These are phyloP conservation scores for Parasitella parasitica DNA, from an alignment of 371 early-diverging fungal species.

Conservation along the genomic window DNA sequence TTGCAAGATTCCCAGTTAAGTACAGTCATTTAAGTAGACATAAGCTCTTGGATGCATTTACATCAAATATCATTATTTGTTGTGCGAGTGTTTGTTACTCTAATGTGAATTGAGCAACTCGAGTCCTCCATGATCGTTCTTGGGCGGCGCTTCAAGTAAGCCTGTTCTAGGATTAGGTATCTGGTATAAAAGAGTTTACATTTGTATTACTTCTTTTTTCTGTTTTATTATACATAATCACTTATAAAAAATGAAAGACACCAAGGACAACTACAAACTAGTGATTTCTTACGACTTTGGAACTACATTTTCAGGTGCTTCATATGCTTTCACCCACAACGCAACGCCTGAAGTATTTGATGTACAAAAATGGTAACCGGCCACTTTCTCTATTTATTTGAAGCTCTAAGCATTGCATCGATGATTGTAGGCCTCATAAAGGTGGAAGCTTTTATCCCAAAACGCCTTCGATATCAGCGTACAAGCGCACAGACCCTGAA, in stretches of 20 bases:
- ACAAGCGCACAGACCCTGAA: conserved; percentile 34
- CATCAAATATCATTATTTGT: no score
- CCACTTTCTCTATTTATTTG: not conserved
- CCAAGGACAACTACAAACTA: conserved; percentile 38
- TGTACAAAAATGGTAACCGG: conserved; percentile 51
- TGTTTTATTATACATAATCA: not conserved
- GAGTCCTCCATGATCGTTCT: not conserved
- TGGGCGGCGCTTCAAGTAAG: not conserved
- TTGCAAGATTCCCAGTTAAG: not conserved
- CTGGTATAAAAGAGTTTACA: no score
- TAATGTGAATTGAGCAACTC: not conserved
- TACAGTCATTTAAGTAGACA: no score
- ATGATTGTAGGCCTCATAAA: conserved; percentile 49
- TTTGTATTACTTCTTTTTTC: no score
- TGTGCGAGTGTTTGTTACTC: not conserved
- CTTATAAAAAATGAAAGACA: not conserved
- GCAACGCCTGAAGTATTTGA: conserved; percentile 50
- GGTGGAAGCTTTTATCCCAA: conserved; percentile 55
- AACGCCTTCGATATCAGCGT: conserved; percentile 47
- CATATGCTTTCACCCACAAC: conserved; percentile 57
- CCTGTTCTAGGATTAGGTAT: no score
- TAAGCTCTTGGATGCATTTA: no score
- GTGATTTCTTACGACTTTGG: conserved; percentile 55
- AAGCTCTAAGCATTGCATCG: not conserved
- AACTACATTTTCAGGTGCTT: conserved; percentile 57